Percentiles rank a stretch among this genome's conserved stretches.
Evolutionary conservation across 1,284 basidiomycete species (phyloP).

Genomic region (Ganoderma lingzhi): DNA sequence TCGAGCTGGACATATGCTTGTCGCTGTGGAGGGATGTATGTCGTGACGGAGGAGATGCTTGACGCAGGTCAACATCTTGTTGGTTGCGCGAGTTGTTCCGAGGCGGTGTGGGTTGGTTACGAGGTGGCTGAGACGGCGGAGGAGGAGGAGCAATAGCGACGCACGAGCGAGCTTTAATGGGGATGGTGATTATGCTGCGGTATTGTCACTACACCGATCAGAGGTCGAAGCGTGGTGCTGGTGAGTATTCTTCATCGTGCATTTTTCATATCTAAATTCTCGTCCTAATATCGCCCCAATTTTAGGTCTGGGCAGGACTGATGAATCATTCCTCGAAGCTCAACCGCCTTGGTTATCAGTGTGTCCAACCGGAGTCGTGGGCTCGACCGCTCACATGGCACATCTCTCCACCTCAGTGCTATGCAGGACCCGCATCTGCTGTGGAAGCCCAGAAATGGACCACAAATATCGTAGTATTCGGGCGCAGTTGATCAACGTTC

Average conservation of each 20-base stretch:
- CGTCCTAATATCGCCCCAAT: not conserved
- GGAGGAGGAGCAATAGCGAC: conserved; percentile 7
- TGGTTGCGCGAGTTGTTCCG: conserved; percentile 76
- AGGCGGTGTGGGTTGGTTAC: conserved; percentile 82
- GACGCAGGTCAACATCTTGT: conserved; percentile 73
- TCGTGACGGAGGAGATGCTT: conserved; percentile 62
- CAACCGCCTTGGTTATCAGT: not conserved
- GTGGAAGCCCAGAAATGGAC: not conserved
- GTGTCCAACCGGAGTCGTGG: not conserved
- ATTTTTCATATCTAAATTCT: not conserved
- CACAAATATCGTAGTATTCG: not conserved
- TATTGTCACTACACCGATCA: not conserved
- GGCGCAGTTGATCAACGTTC: not conserved
- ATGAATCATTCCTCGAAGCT: no score
- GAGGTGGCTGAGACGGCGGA: conserved; percentile 55
- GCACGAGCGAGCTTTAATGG: not conserved
- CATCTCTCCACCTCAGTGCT: not conserved
- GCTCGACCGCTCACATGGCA: not conserved
- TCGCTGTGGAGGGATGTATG: conserved; percentile 74
- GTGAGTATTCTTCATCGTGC: not conserved
- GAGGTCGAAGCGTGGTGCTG: no score
- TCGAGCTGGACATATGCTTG: conserved; percentile 64
- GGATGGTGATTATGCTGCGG: not conserved
- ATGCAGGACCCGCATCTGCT: not conserved
- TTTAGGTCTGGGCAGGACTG: not conserved